phyloP scores from a whole-genome alignment of 129 eudicot genomes.

The Erigeron canadensis region DNA sequence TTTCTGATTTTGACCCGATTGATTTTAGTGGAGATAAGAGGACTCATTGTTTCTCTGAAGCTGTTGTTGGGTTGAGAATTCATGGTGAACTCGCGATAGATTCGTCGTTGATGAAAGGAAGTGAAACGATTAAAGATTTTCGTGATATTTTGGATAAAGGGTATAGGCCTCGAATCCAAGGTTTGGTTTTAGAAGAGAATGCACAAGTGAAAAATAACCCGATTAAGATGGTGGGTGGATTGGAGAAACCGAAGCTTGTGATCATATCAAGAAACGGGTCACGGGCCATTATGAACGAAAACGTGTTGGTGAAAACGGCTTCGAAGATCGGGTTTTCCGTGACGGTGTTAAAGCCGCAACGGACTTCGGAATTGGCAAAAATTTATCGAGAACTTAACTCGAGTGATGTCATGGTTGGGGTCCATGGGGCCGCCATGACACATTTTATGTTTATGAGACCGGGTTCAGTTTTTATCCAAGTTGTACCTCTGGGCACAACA shows the following conservation, averaged over 20 bases:
- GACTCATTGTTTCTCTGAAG: slow-evolving; percentile 84
- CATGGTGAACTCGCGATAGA: slow-evolving; percentile 81
- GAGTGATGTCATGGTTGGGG: slow-evolving; percentile 93
- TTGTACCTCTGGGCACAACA: slow-evolving; percentile 79
- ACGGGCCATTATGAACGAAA: slow-evolving; percentile 74
- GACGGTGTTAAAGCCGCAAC: slow-evolving; percentile 54
- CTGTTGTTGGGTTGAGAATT: slow-evolving; percentile 71
- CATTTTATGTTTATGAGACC: slow-evolving; percentile 87
- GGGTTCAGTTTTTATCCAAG: slow-evolving; percentile 76
- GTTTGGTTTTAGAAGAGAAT: slow-evolving; percentile 60
- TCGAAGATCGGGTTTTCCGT: slow-evolving; percentile 69
- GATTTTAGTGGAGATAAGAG: slow-evolving; percentile 71
- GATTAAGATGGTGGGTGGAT: not conserved
- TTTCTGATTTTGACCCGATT: slow-evolving; percentile 70
- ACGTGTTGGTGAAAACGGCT: slow-evolving; percentile 52
- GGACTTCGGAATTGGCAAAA: slow-evolving; percentile 74
- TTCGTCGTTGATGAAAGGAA: slow-evolving; percentile 50
- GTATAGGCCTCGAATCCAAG: slow-evolving; percentile 66
- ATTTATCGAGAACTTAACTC: slow-evolving; percentile 71
- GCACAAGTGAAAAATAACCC: slow-evolving; percentile 36
- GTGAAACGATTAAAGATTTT: slow-evolving; percentile 65
- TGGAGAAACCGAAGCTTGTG: slow-evolving; percentile 64
- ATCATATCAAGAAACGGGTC: slow-evolving; percentile 81
- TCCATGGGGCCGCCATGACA: slow-evolving; percentile 98
- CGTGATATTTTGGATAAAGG: slow-evolving; percentile 68